Evolutionary conservation across 305 asterid species (phyloP), one percentile per base, ranked within the genome.

Genomic region (Solanum hybrid): DNA sequence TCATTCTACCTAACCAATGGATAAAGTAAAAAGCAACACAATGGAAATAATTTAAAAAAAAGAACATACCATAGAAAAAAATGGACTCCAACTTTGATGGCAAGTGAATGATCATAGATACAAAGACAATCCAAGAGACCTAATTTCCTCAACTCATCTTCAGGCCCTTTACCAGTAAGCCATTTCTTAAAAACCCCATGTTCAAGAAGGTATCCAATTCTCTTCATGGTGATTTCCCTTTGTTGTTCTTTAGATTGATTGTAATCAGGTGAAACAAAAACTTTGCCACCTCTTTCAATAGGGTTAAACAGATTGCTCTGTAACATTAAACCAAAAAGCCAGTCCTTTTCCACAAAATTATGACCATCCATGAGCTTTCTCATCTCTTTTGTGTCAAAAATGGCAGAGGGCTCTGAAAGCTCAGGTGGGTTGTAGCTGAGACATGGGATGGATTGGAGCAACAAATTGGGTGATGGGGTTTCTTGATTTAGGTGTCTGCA

Each of bases 211-310:
- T 92, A 95, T 92, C 89, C 92, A 91, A 97, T 94, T 85, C 99
- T 94, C 94, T 92, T 94, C 99, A 96, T 95, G 9, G 99, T 97
- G 91, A 97, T 93, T 95, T 95, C 99, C 91, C 99, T 96, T 91
- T 97, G 99, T 87, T 95, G 98, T 92, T 96, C 99, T 96, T 96
- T 97, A 38, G 99, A 92, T 91, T 95, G 99, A 85, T 96, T 95
- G 72, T 94, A 96, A 92, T 97, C 99, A 32, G 99, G 98, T 76
- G 89, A 92, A 15, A 94, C 95, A 82, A 97, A 97, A 14, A 93
- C 92, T 78, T 95, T 97, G 10, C 98, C 99, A 10, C 99, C 99
- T 87, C 94, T 94, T 37, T 88, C 85, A 36, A 75, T 90, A 7
- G 98, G 95, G 84, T 96, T 96, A 92, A 97, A 97, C 29, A 96